phyloP scores from a whole-genome alignment of 805 yeast genomes.

The Myxozyma geophila region DNA sequence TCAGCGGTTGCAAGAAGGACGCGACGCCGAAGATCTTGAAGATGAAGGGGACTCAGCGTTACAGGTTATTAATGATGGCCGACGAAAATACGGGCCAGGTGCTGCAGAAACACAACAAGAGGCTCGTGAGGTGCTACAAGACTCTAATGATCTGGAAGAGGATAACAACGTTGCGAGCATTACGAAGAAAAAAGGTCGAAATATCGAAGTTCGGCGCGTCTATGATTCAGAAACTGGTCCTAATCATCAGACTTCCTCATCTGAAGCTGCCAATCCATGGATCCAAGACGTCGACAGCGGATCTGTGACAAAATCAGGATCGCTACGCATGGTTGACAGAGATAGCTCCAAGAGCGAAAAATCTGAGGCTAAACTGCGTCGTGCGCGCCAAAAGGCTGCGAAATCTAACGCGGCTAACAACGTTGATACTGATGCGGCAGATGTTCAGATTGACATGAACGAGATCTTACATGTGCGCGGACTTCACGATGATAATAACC shows the following conservation, averaged over 20 bases:
- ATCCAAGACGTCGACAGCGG: constrained; percentile 42
- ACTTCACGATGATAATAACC: constrained; percentile 50
- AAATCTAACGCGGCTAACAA: constrained; percentile 32
- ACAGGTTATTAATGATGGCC: constrained; percentile 65
- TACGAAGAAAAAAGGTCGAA: constrained; percentile 3
- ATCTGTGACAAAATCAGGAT: constrained; percentile 56
- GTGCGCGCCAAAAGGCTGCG: constrained; percentile 45
- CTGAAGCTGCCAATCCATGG: constrained; percentile 46
- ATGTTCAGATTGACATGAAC: constrained; percentile 42
- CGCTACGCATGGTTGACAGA: constrained; percentile 54
- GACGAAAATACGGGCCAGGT: constrained; percentile 77
- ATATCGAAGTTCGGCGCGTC: constrained; percentile 9
- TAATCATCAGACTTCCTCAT: constrained; percentile 10
- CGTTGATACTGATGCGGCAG: constrained; percentile 28
- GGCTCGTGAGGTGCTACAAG: constrained; percentile 26
- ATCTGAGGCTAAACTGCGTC: constrained; percentile 36
- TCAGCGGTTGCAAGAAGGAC: constrained; percentile 55
- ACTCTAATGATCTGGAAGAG: constrained; percentile 33
- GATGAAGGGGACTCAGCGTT: constrained; percentile 52
- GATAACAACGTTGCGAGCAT: background rate
- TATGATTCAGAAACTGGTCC: constrained; percentile 1
- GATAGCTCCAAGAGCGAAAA: constrained; percentile 57
- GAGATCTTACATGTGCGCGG: constrained; percentile 61
- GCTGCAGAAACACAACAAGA: constrained; percentile 49
- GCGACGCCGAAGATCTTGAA: constrained; percentile 48